Base-by-base conservation (phyloP, 2,329 filamentous ascomycete species). In the Neoarthrinium moseri region DNA sequence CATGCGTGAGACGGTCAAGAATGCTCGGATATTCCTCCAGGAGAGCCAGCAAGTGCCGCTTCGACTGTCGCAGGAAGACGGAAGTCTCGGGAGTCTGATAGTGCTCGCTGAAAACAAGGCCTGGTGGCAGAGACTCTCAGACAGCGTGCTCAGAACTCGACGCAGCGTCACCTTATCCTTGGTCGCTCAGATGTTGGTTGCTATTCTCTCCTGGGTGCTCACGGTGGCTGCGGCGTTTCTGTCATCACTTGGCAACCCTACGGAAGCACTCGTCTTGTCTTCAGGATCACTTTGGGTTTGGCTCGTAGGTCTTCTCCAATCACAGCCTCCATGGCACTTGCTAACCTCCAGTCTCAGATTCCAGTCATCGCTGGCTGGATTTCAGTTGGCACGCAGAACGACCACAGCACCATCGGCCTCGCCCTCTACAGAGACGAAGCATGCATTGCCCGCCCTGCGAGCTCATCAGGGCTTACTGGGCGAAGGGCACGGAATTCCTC, bases 301-400 rank as follows among this genome's bases (percentile, higher is more conserved):
- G 52, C 52, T 54, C 18, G 52, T 53, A 46, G 12, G 52, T 45
- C 18, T 11, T 4, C 3, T 13, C 10, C 26, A 5, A 18, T 45
- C 10, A 17, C 5, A 34, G 17, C 22, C 4, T 34, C 46, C 6
- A 40, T 29, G 32, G 5, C 15, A 33, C 37, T 40, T 5, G 27
- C 22, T 2, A 6, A 10, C 5, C 12, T n/a, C n/a, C n/a, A n/a
- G n/a, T n/a, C n/a, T 6, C 13, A 54, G 52, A 38, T 54, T 26
- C 50, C 52, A 11, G 29, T 54, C 4, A 51, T 51, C 26, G 49
- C 44, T 15, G 52, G 52, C 4, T 52, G 48, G 48, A 49, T 54
- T 23, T 20, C 44, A 8, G 52, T 50, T 4, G 52, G 50, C 6
- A 54, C 50, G 1, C 52, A 54, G 22, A 45, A 33, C 18, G 42